Conservation (phyloP, 768 basidiomycete genomes). For the Phanerochaete sordida region DNA sequence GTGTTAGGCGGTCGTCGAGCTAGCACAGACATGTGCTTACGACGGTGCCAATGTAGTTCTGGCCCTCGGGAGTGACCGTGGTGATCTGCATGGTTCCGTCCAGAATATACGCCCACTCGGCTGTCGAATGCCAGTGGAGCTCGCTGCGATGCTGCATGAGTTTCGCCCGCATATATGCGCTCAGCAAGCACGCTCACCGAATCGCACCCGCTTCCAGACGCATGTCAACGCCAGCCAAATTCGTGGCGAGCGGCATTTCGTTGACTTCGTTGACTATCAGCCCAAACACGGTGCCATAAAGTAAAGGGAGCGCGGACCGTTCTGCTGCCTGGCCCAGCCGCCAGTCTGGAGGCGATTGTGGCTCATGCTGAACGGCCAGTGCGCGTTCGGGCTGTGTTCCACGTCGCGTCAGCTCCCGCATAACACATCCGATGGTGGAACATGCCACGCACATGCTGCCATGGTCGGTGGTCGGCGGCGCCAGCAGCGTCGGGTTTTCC, state of each 20-base stretch:
- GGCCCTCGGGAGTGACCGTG: conserved; percentile 22
- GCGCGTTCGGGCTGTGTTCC: conserved; percentile 38
- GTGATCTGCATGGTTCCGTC: conserved; percentile 21
- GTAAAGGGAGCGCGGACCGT: conserved; percentile 29
- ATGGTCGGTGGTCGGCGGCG: conserved; percentile 24
- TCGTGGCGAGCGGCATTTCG: conserved; percentile 47
- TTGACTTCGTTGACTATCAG: conserved; percentile 28
- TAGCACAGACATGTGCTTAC: not conserved
- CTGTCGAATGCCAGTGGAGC: conserved; percentile 33
- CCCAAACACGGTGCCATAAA: not conserved
- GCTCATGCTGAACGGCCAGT: conserved; percentile 56
- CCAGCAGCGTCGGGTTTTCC: conserved; percentile 22
- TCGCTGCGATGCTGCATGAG: conserved; percentile 17
- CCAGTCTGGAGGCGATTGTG: conserved; percentile 55
- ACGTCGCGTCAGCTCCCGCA: not conserved
- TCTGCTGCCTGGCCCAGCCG: conserved; percentile 59
- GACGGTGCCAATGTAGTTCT: conserved; percentile 22
- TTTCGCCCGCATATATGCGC: not conserved
- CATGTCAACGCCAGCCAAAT: conserved; percentile 31
- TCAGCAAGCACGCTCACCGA: conserved; percentile 15
- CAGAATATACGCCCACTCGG: conserved; percentile 33
- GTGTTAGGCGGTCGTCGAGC: not conserved
- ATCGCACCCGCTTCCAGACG: conserved; percentile 29
- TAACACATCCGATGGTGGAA: no score
- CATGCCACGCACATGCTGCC: conserved; percentile 16